Conservation (phyloP, 148 eudicot genomes). For the Cornus controversa region DNA sequence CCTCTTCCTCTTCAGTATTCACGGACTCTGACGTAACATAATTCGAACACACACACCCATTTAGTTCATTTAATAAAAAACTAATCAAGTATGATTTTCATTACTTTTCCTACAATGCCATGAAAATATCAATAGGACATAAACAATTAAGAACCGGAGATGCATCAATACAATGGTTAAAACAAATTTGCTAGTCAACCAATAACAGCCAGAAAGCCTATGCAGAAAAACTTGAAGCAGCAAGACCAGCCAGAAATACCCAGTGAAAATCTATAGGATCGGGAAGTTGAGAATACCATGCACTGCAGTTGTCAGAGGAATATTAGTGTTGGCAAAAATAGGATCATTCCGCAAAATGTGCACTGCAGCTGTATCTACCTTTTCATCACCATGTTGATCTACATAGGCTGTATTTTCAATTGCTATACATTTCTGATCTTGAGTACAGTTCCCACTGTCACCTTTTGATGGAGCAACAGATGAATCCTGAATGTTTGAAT, state of each 20-base stretch:
- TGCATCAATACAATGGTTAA: neutral
- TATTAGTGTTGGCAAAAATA: constrained; percentile 24
- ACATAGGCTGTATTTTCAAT: constrained; percentile 25
- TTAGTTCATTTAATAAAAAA: neutral
- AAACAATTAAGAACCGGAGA: neutral
- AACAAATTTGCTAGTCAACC: neutral
- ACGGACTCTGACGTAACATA: constrained; percentile 42
- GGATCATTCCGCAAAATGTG: constrained; percentile 33
- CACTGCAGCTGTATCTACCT: constrained; percentile 37
- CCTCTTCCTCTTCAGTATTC: constrained; percentile 77
- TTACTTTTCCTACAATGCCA: neutral
- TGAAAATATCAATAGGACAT: constrained; percentile 1
- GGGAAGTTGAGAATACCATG: constrained; percentile 48
- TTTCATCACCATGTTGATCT: constrained; percentile 38
- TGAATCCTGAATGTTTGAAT: constrained; percentile 28
- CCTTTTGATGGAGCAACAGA: constrained; percentile 24
- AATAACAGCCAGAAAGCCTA: neutral
- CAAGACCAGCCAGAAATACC: neutral
- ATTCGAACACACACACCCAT: constrained; percentile 4
- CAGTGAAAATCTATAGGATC: neutral
- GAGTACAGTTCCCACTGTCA: constrained; percentile 28
- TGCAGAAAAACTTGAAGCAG: neutral
- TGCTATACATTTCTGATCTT: constrained; percentile 23
- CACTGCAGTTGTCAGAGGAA: constrained; percentile 37
- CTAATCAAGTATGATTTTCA: neutral